Base-by-base conservation (phyloP, 495 filamentous ascomycete species). In the Neurospora pannonica region DNA sequence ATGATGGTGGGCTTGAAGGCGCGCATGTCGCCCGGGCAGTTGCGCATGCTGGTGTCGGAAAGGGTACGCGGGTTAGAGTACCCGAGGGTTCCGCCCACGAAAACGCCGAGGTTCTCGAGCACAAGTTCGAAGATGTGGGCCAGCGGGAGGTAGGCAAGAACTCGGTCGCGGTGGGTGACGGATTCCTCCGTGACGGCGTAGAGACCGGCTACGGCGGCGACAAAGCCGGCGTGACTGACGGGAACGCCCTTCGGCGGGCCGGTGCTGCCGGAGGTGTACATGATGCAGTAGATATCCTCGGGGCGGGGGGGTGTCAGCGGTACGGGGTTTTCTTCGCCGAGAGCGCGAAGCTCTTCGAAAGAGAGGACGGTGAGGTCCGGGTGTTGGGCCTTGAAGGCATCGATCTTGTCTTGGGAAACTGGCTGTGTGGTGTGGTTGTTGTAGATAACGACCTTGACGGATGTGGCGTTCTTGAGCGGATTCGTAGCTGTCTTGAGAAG, bases 211-310 rank as follows among this genome's bases (percentile, higher is more conserved):
- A 86, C 81, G 40, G 90, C 92, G 0, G 93, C 88, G 5, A 97
- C 88, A 21, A 95, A 90, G 71, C 90, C 91, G 73, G 85, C 86
- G 79, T 98, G 95, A 3, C 90, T 91, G 73, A 97, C 84, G 24
- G 92, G 88, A 5, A 97, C 94, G 73, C 95, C 95, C 82, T 98
- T 98, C 6, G 95, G 95, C 38, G 90, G 86, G 3, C 95, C 95
- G 0, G 95, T 97, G 17, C 94, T 97, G 24, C 95, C 95, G 8
- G 93, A 96, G 17, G 95, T 98, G 84, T 98, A 98, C 86, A 97
- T 98, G 83, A 98, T 94, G 69, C 95, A 97, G 77, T 93, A 89
- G 70, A 90, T 86, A 75, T 97, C 93, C 1, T 89, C 85, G 0
- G 92, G 87, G 39, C 83, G 83, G 3, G 95, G 94, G n/a, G 88